Evolutionary conservation across 2,329 filamentous ascomycete species (phyloP).

Genomic region (Colletotrichum godetiae): DNA sequence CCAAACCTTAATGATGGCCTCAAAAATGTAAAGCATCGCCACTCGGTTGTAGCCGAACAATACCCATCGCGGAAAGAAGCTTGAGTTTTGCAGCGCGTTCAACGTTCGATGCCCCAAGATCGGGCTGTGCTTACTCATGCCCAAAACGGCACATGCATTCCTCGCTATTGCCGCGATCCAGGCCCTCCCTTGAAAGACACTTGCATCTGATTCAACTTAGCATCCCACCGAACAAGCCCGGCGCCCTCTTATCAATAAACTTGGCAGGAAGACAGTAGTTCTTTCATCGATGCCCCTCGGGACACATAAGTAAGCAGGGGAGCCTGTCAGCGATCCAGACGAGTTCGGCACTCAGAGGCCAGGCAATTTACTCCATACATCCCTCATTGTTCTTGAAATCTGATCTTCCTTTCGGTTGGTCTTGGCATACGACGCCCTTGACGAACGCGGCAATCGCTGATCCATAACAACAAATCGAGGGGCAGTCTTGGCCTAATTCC

Average conservation of each 20-base stretch:
- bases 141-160: not conserved
- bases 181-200: not conserved
- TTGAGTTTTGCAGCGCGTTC: not conserved
- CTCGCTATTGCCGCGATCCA: not conserved
- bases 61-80: not conserved
- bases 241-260: not conserved
- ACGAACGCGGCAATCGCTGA: conserved; percentile 11
- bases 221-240: not conserved
- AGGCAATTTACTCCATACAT: not conserved
- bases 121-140: not conserved
- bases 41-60: conserved; percentile 17
- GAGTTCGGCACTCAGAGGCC: not conserved
- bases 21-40: conserved; percentile 12
- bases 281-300: not conserved
- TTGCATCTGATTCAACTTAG: not conserved
- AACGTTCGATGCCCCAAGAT: not conserved
- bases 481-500: not conserved
- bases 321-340: not conserved
- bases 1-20: not conserved
- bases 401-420: not conserved
- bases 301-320: not conserved
- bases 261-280: not conserved
- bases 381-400: not conserved
- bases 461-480: not conserved
- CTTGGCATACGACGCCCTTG: conserved; percentile 3